Conservation (phyloP, 257 asterid genomes). For the Thymus quinquecostatus region DNA sequence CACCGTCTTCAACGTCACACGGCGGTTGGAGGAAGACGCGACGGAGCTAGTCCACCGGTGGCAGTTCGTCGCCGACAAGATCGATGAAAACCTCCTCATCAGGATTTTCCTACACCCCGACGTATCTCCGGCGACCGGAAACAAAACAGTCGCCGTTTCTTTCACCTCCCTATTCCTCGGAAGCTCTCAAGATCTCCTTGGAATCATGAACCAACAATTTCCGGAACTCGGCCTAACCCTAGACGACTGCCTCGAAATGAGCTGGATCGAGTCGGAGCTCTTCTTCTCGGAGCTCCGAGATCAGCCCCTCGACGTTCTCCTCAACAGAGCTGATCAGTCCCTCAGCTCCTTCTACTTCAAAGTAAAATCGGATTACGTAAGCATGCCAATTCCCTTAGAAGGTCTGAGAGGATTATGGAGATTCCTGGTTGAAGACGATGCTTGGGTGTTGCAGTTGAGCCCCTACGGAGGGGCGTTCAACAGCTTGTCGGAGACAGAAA, state of each 20-base stretch:
- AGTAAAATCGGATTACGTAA: constrained; percentile 50
- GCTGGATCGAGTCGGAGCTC: constrained; percentile 33
- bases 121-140: background rate
- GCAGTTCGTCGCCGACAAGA: constrained; percentile 27
- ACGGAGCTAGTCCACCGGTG: no score
- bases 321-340: no score
- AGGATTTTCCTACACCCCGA: constrained; percentile 16
- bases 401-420: constrained; percentile 47
- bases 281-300: background rate
- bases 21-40: no score
- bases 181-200: constrained; percentile 12
- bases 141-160: background rate
- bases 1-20: constrained; percentile 39
- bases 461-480: constrained; percentile 25
- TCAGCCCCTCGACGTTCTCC: no score
- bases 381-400: constrained; percentile 32
- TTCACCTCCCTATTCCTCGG: constrained; percentile 29
- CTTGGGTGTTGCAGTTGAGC: constrained; percentile 9
- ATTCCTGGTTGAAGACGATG: background rate
- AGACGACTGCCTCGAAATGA: constrained; percentile 33
- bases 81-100: constrained; percentile 35
- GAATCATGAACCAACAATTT: constrained; percentile 30
- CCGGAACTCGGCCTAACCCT: constrained; percentile 26
- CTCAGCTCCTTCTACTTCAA: constrained; percentile 14
- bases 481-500: background rate